Conservation (phyloP, 805 yeast genomes). For the Saturnispora kantuleensis region DNA sequence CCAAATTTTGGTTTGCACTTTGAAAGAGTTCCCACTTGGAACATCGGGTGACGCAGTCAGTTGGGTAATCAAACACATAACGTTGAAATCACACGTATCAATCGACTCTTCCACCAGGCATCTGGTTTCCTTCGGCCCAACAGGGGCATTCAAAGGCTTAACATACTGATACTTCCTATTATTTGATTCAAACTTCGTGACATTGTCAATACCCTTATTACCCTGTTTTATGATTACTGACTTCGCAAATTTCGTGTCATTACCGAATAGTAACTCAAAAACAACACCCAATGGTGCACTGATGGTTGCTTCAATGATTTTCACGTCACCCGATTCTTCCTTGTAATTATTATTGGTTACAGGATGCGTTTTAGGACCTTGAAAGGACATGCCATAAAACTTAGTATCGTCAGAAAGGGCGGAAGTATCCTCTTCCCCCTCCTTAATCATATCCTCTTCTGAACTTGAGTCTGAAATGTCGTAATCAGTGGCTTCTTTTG, state of each 20-base stretch:
- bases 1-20: slow-evolving; percentile 46
- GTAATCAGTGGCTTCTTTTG: slow-evolving; percentile 12
- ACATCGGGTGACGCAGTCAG: slow-evolving; percentile 67
- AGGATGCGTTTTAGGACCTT: slow-evolving; percentile 31
- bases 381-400: slow-evolving; percentile 31
- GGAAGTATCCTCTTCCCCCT: slow-evolving; percentile 16
- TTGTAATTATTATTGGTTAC: slow-evolving; percentile 32
- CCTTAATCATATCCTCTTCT: slow-evolving; percentile 25
- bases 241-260: slow-evolving; percentile 37
- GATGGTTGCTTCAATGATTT: slow-evolving; percentile 39
- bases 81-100: slow-evolving; percentile 40
- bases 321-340: slow-evolving; percentile 40
- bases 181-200: slow-evolving; percentile 29
- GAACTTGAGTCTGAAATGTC: slow-evolving; percentile 22
- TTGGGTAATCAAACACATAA: slow-evolving; percentile 41
- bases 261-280: slow-evolving; percentile 51
- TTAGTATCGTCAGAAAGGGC: slow-evolving; percentile 16
- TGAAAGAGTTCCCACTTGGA: slow-evolving; percentile 67
- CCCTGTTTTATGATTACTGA: slow-evolving; percentile 47
- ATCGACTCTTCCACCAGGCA: slow-evolving; percentile 56
- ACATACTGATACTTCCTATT: slow-evolving; percentile 45
- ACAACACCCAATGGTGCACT: slow-evolving; percentile 60
- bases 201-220: slow-evolving; percentile 48
- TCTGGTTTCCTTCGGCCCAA: slow-evolving; percentile 69
- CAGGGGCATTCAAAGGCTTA: slow-evolving; percentile 56